These are phyloP conservation scores for Aspergillaceae sp. DNA, from an alignment of 2,329 filamentous ascomycete species.

Conservation along the genomic window DNA sequence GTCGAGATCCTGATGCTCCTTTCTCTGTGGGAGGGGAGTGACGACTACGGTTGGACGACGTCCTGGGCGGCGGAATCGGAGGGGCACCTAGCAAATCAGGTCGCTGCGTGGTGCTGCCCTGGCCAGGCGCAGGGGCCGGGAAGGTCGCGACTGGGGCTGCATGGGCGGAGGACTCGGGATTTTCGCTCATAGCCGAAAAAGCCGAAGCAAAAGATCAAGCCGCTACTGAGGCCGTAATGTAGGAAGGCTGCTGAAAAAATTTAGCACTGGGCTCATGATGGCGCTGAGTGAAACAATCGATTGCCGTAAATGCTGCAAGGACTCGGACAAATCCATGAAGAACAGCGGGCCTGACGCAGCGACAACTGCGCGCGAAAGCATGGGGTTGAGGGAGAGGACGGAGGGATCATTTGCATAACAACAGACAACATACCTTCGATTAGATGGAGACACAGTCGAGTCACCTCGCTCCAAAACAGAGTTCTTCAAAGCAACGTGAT, in stretches of 20 bases:
- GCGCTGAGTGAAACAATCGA: constrained; percentile 9
- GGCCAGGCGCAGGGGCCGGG: constrained; percentile 18
- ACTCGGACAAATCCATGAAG: constrained; percentile 29
- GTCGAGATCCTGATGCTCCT: constrained; percentile 30
- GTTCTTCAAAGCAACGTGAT: constrained; percentile 8
- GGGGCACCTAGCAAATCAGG: constrained; percentile 49
- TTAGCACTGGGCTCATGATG: constrained; percentile 15
- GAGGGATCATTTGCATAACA: constrained; percentile 53
- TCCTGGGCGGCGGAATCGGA: constrained; percentile 68
- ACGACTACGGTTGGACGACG: constrained; percentile 62
- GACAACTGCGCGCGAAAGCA: constrained; percentile 31
- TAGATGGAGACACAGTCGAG: constrained; percentile 15
- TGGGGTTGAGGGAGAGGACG: constrained; percentile 39
- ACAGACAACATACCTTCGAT: constrained; percentile 53
- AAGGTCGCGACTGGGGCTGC: constrained; percentile 33
- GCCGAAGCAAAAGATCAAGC: constrained; percentile 4
- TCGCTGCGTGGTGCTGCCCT: constrained; percentile 23
- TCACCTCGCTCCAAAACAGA: constrained; percentile 14
- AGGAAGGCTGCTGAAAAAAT: constrained; percentile 20
- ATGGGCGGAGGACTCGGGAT: constrained; percentile 37
- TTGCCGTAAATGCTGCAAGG: constrained; percentile 31
- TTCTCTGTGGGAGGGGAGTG: constrained; percentile 30
- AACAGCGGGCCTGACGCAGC: constrained; percentile 44
- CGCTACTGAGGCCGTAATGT: constrained; percentile 20
- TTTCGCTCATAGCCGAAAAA: constrained; percentile 34